phyloP scores from a whole-genome alignment of 495 filamentous ascomycete species.

The Daldinia caldariorum region DNA sequence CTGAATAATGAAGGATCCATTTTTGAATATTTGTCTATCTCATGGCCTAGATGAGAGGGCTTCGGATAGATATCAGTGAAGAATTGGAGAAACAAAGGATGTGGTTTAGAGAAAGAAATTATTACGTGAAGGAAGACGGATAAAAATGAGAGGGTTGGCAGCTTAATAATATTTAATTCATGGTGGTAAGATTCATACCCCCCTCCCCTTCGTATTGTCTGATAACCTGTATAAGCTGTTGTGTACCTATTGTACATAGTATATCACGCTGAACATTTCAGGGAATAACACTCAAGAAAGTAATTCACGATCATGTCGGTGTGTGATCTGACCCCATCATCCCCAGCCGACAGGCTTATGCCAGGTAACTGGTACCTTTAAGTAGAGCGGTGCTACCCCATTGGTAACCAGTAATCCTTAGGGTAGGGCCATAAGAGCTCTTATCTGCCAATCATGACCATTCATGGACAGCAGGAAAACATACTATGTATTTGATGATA shows the following conservation, averaged over 20 bases:
- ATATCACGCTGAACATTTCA: conserved; percentile 24
- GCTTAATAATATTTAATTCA: conserved; percentile 13
- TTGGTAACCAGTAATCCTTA: conserved; percentile 5
- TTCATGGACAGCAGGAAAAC: conserved; percentile 21
- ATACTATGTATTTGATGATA: conserved; percentile 12
- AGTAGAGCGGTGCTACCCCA: conserved; percentile 21
- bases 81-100: neutral
- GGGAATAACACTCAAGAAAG: conserved; percentile 29
- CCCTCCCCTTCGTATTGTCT: conserved; percentile 2
- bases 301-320: conserved; percentile 43
- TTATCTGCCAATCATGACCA: conserved; percentile 41
- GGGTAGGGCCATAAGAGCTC: conserved; percentile 1
- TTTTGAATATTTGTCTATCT: conserved; percentile 23
- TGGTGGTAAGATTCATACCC: neutral
- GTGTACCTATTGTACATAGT: no score
- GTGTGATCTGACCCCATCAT: conserved; percentile 4
- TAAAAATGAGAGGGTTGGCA: neutral
- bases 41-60: conserved; percentile 4
- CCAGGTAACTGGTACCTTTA: neutral
- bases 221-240: neutral
- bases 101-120: neutral
- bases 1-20: conserved; percentile 45
- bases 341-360: conserved; percentile 7
- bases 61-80: neutral
- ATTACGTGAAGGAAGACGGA: neutral